phyloP scores from a whole-genome alignment of 116 monocot genomes.

The Dioscorea cayenensis region DNA sequence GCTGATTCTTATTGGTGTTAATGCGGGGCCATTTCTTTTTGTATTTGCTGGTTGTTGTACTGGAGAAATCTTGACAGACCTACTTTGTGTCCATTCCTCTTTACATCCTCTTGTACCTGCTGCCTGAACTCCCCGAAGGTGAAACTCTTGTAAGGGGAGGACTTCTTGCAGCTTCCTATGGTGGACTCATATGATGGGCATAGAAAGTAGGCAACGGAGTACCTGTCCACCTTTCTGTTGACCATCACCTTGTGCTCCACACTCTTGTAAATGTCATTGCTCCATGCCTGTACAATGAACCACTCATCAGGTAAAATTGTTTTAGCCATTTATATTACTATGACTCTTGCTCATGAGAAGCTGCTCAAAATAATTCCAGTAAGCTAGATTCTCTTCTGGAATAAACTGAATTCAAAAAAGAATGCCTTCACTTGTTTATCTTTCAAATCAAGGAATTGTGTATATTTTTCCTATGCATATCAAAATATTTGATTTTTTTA shows the following conservation, averaged over 20 bases:
- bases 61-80: slow-evolving; percentile 52
- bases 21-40: too few species aligned
- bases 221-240: slow-evolving; percentile 34
- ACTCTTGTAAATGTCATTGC: slow-evolving; percentile 58
- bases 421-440: not conserved
- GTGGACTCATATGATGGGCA: slow-evolving; percentile 52
- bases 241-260: slow-evolving; percentile 55
- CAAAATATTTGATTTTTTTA: not conserved
- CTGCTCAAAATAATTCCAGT: not conserved
- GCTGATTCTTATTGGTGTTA: too few species aligned
- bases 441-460: not conserved
- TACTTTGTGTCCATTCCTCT: slow-evolving; percentile 40
- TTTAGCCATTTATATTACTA: not conserved
- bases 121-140: slow-evolving; percentile 48
- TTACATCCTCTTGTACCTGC: slow-evolving; percentile 58
- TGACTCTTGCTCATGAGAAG: not conserved
- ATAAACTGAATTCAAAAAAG: not conserved
- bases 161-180: slow-evolving; percentile 27
- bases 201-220: slow-evolving; percentile 49
- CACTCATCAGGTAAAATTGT: not conserved
- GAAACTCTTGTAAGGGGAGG: slow-evolving; percentile 31
- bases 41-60: too few species aligned
- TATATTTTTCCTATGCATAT: not conserved
- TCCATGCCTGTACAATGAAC: slow-evolving; percentile 40
- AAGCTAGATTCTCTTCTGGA: too few species aligned